A percentile compares a stretch with the other conserved stretches of the same genome.
Evolutionary conservation across 2,329 filamentous ascomycete species (phyloP).

Genomic region (Fusarium siculi): DNA sequence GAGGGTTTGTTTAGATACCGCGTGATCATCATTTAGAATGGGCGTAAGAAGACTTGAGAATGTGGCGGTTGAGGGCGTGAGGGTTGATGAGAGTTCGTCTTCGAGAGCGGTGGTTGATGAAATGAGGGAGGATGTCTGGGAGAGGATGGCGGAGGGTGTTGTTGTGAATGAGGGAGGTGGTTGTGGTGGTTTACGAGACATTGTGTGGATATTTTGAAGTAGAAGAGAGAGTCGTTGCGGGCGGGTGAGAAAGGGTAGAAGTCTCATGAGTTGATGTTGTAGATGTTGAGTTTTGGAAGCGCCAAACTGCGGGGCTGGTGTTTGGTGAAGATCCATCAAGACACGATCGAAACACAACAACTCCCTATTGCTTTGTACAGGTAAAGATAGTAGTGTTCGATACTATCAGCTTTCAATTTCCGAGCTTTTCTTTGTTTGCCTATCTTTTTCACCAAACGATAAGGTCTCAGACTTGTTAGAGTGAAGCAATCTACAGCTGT

Average conservation of each 20-base stretch:
- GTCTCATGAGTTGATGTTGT: conserved; percentile 12
- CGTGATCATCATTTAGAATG: conserved; percentile 38
- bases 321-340: background rate
- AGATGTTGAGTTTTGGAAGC: background rate
- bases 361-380: background rate
- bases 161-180: conserved; percentile 34
- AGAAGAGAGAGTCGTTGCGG: background rate
- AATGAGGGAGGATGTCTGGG: conserved; percentile 50
- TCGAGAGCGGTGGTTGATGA: conserved; percentile 28
- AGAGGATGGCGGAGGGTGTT: conserved; percentile 25
- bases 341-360: background rate
- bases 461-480: rapidly evolving
- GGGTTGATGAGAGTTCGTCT: conserved; percentile 30
- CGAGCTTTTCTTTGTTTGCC: background rate
- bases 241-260: background rate
- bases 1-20: conserved; percentile 17
- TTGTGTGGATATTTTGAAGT: background rate
- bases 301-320: conserved; percentile 23
- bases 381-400: rapidly evolving
- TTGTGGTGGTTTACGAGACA: conserved; percentile 36
- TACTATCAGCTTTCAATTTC: background rate
- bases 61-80: conserved; percentile 34
- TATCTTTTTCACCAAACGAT: rapidly evolving
- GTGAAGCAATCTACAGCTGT: too few relatives aligned
- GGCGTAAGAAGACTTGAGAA: conserved; percentile 37